phyloP scores from a whole-genome alignment of 805 yeast species.

The Metschnikowia lunata region DNA sequence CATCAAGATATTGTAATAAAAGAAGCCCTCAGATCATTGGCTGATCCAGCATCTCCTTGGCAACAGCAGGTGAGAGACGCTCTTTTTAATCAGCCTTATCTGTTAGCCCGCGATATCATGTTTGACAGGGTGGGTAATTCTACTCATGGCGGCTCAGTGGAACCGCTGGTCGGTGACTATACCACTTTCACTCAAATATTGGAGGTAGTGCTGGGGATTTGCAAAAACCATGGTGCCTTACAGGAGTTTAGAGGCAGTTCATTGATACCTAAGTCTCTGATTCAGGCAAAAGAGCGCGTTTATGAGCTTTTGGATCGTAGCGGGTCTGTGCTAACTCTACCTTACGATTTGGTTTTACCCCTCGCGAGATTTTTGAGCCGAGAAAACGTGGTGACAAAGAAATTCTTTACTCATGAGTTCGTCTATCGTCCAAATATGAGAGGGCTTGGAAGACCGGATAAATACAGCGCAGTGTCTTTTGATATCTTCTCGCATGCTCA shows the following conservation, averaged over 20 bases:
- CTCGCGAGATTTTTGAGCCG: constrained; percentile 81
- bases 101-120: constrained; percentile 76
- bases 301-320: constrained; percentile 80
- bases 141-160: constrained; percentile 23
- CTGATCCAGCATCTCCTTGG: constrained; percentile 92
- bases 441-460: constrained; percentile 65
- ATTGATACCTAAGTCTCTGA: constrained; percentile 77
- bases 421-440: constrained; percentile 67
- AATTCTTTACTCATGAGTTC: constrained; percentile 70
- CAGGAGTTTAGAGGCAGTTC: constrained; percentile 61
- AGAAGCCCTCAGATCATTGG: constrained; percentile 78
- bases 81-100: constrained; percentile 78
- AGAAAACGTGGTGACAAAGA: constrained; percentile 45
- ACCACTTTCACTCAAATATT: constrained; percentile 58
- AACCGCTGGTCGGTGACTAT: constrained; percentile 38
- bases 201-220: constrained; percentile 56
- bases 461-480: constrained; percentile 79
- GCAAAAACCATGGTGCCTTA: constrained; percentile 81
- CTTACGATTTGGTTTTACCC: constrained; percentile 87
- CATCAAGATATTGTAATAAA: constrained; percentile 87
- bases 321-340: constrained; percentile 84
- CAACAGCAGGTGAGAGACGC: constrained; percentile 87
- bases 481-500: constrained; percentile 62
- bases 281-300: constrained; percentile 57
- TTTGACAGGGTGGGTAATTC: constrained; percentile 53